Evolutionary conservation across 2,329 filamentous ascomycete genomes (phyloP), one percentile per base, ranked within the genome.

Genomic region (Neocucurbitaria cava): DNA sequence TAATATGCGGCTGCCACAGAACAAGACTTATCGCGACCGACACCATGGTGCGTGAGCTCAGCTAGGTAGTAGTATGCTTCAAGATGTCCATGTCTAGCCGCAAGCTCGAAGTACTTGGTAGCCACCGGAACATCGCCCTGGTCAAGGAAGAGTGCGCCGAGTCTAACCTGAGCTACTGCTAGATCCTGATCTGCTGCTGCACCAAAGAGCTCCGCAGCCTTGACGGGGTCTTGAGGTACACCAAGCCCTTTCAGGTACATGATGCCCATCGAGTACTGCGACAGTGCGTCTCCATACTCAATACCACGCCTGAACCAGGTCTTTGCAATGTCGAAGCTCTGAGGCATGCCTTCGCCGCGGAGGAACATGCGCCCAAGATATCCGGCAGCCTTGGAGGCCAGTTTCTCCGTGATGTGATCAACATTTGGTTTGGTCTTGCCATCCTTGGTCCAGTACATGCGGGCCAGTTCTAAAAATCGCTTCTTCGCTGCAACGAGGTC

Each of bases 21-120:
- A 68, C 93, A 97, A 11, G 89, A 88, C 63, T 88, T 87, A 61
- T 96, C 91, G 31, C 90, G 84, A 5, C 91, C 92, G 26, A 96
- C 84, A 0, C 91, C 92, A 58, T 91, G 85, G 64, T 93, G 86
- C 21, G 88, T 89, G 80, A 96, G 87, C 76, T 97, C 93, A 1
- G 91, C 93, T 3, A 97, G 85, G 73, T 96, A 96, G 77, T 96
- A 97, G 71, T 91, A 91, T 0, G 92, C 90, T 75, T 96, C 92
- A 58, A 96, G 89, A 69, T 92, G 90, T 13, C 89, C 89, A 71
- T 92, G 92, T 21, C 91, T 83, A 36, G 89, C 89, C 5, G 93
- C 93, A 43, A 94, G 82, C 69, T 96, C 92, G 66, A 97, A 96
- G 73, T 96, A 96, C 62, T 89, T 87, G 55, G 87, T 89, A 2